Conservation (phyloP, 2,329 filamentous ascomycete species). For the Pyricularia sp. region DNA sequence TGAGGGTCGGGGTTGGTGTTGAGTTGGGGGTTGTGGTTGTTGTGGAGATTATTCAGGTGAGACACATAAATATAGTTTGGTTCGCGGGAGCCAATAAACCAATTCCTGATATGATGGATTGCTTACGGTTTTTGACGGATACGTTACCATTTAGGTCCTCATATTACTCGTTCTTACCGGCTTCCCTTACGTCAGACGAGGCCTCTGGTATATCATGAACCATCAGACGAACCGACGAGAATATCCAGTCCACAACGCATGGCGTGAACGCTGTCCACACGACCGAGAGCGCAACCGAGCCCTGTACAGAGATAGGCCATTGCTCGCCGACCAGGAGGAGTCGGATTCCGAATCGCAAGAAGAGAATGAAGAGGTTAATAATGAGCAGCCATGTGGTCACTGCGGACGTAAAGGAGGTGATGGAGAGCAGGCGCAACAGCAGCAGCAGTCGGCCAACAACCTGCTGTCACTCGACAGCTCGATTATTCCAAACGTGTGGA, state of each 20-base stretch:
- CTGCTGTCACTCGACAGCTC: background rate
- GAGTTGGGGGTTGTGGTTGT: constrained; percentile 43
- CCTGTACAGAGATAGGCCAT: background rate
- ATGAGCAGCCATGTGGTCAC: background rate
- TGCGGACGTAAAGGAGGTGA: background rate
- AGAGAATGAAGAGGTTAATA: background rate
- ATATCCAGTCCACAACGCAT: background rate
- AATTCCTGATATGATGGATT: background rate
- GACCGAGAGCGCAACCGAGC: background rate
- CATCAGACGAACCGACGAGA: background rate
- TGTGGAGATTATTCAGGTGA: constrained; percentile 47
- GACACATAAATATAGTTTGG: background rate
- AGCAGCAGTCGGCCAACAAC: background rate
- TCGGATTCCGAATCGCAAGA: background rate
- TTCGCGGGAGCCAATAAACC: background rate
- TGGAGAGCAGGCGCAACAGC: background rate
- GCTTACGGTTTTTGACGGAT: background rate
- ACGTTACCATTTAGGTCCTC: background rate
- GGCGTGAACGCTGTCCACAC: background rate
- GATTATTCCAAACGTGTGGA: background rate
- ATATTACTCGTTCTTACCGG: background rate
- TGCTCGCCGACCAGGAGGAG: background rate
- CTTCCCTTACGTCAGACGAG: background rate
- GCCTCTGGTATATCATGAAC: background rate
- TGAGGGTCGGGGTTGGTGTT: constrained; percentile 43